These are phyloP conservation scores for Ascochyta pisi DNA, from an alignment of 2,329 filamentous ascomycete species.

Conservation along the genomic window DNA sequence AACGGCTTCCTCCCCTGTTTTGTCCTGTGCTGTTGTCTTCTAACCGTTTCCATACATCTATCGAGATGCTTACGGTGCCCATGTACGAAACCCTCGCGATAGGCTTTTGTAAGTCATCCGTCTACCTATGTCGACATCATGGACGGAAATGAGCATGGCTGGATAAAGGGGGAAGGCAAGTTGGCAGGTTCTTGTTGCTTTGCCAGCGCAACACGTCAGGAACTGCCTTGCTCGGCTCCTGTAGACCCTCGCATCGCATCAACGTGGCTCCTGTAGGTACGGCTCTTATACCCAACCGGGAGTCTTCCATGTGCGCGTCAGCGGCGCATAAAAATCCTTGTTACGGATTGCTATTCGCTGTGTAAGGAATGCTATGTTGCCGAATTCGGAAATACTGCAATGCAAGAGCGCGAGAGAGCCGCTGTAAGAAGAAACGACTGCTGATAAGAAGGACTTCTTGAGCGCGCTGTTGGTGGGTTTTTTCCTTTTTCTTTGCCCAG, in stretches of 20 bases:
- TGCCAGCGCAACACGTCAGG: not conserved
- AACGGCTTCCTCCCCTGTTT: constrained; percentile 2
- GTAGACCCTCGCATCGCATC: not conserved
- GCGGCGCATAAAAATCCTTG: constrained; percentile 19
- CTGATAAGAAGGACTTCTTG: not conserved
- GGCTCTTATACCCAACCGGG: constrained; percentile 34
- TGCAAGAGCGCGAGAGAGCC: not conserved
- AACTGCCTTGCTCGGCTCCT: not conserved
- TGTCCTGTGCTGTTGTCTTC: not conserved
- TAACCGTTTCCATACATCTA: too few relatives aligned
- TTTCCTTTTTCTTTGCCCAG: not conserved
- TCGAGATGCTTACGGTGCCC: too few relatives aligned
- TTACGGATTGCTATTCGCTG: constrained; percentile 10
- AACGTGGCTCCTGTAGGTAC: constrained; percentile 36
- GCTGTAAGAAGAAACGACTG: not conserved
- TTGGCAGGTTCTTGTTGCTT: not conserved
- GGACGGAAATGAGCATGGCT: too few relatives aligned
- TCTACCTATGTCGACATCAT: too few relatives aligned
- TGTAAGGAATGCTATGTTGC: constrained; percentile 3
- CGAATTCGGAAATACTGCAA: not conserved
- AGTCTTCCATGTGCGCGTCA: constrained; percentile 37
- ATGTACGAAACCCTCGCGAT: too few relatives aligned
- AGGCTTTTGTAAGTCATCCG: too few relatives aligned
- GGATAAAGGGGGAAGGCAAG: not conserved
- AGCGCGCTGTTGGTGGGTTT: not conserved